These are phyloP conservation scores for Fusarium oxysporum DNA, from an alignment of 2,329 filamentous ascomycete genomes.

Conservation along the genomic window DNA sequence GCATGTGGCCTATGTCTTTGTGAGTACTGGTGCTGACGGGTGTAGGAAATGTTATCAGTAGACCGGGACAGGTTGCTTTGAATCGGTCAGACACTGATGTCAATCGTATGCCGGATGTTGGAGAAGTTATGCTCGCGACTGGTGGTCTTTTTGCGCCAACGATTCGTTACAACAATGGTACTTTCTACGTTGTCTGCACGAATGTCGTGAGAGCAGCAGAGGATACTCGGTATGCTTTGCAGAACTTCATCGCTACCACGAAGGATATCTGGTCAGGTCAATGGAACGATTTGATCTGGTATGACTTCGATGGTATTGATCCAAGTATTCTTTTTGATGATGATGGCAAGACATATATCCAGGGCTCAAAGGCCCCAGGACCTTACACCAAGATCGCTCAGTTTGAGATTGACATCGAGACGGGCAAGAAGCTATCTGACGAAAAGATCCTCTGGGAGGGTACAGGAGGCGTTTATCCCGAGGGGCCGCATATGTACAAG, in stretches of 20 bases:
- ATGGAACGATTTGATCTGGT: conserved; percentile 10
- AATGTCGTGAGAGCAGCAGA: conserved; percentile 7
- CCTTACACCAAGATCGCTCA: conserved; percentile 4
- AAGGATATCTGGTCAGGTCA: conserved; percentile 15
- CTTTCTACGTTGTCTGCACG: conserved; percentile 16
- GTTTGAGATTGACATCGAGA: conserved; percentile 6
- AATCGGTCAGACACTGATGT: conserved; percentile 1
- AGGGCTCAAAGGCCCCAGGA: conserved; percentile 6
- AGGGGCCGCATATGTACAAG: conserved; percentile 16
- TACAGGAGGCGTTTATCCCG: background rate
- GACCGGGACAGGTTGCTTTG: background rate
- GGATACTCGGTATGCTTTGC: background rate
- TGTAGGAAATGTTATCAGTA: conserved; percentile 10
- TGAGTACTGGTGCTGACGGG: fast-evolving
- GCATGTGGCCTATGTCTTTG: fast-evolving
- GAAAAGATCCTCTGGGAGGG: conserved; percentile 18
- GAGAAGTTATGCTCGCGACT: conserved; percentile 1
- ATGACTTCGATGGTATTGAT: conserved; percentile 11
- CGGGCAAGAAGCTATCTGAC: background rate
- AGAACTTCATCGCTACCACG: conserved; percentile 5
- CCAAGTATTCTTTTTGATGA: conserved; percentile 9
- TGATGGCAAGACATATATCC: conserved; percentile 6
- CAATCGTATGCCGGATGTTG: background rate
- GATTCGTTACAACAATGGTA: background rate
- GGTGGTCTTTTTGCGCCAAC: conserved; percentile 13